phyloP scores from a whole-genome alignment of 208 protist genomes.

The Naegleria lovaniensis region DNA sequence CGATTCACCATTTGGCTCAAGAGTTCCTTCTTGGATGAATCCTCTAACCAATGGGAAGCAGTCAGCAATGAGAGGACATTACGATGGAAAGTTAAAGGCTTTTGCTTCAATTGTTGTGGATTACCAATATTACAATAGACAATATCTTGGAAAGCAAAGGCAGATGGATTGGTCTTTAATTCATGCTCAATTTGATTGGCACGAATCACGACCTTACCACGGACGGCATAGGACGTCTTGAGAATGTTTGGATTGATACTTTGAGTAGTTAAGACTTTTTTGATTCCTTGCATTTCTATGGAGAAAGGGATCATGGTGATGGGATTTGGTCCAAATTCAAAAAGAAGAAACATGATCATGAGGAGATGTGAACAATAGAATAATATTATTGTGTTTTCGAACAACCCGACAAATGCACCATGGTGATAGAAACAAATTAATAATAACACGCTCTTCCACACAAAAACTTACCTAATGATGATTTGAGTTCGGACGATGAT shows the following conservation, averaged over 20 bases:
- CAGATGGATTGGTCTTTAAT: conserved; percentile 43
- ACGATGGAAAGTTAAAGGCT: conserved; percentile 86
- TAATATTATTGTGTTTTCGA: no score
- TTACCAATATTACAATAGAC: conserved; percentile 99
- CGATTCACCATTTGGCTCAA: conserved; percentile 57
- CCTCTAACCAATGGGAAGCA: conserved; percentile 60
- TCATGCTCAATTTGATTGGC: conserved; percentile 65
- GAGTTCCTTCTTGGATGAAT: conserved; percentile 37
- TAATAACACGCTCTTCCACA: no score
- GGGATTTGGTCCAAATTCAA: no score
- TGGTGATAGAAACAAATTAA: no score
- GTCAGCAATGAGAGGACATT: conserved; percentile 59
- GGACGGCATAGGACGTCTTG: conserved; percentile 72
- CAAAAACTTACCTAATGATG: no score
- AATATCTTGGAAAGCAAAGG: conserved; percentile 67
- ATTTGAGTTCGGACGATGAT: no score
- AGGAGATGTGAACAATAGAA: no score
- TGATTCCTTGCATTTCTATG: not conserved
- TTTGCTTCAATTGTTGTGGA: conserved; percentile 89
- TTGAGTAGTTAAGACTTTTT: not conserved
- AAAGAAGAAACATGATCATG: no score
- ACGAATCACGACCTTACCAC: conserved; percentile 66
- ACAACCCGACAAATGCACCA: no score
- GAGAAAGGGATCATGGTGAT: no score
- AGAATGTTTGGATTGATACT: conserved; percentile 60